These are phyloP conservation scores for Endothia cerciana DNA, from an alignment of 2,329 filamentous ascomycete species.

Conservation along the genomic window DNA sequence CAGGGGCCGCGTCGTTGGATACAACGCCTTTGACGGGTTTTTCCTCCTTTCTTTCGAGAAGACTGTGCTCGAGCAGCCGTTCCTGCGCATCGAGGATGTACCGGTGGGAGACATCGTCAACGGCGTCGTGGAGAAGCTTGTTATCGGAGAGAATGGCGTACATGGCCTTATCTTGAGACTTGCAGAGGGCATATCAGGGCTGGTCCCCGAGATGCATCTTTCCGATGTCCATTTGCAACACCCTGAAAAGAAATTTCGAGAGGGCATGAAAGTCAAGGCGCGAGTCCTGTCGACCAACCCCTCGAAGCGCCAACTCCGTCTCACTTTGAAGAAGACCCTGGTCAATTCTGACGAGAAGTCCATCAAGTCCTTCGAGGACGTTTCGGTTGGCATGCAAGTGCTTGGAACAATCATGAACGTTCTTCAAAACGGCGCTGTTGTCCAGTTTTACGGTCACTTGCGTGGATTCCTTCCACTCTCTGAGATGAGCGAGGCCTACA, in stretches of 20 bases:
- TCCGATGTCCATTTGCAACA: slow-evolving; percentile 87
- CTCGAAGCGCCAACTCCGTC: slow-evolving; percentile 75
- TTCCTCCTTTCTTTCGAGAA: slow-evolving; percentile 86
- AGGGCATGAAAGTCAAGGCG: slow-evolving; percentile 81
- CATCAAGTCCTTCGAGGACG: slow-evolving; percentile 76
- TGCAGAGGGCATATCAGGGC: slow-evolving; percentile 84
- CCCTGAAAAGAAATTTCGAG: slow-evolving; percentile 94
- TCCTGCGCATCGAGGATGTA: slow-evolving; percentile 89
- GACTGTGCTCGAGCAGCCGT: slow-evolving; percentile 81
- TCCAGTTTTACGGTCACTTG: slow-evolving; percentile 88
- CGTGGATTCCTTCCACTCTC: slow-evolving; percentile 88
- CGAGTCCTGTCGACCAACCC: slow-evolving; percentile 81
- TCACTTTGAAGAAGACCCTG: slow-evolving; percentile 93
- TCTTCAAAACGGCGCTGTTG: slow-evolving; percentile 76
- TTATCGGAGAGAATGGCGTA: slow-evolving; percentile 78
- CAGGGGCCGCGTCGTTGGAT: slow-evolving; percentile 80
- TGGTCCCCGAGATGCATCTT: slow-evolving; percentile 86
- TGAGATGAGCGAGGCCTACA: slow-evolving; percentile 98
- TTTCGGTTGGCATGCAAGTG: slow-evolving; percentile 74
- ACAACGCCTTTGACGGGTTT: slow-evolving; percentile 83
- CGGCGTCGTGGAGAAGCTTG: slow-evolving; percentile 81
- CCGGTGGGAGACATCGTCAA: slow-evolving; percentile 79
- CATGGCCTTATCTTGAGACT: slow-evolving; percentile 81
- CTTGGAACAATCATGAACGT: slow-evolving; percentile 88
- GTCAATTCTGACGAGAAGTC: slow-evolving; percentile 85